phyloP scores from a whole-genome alignment of 305 asterid genomes.

The Solanum hybrid region DNA sequence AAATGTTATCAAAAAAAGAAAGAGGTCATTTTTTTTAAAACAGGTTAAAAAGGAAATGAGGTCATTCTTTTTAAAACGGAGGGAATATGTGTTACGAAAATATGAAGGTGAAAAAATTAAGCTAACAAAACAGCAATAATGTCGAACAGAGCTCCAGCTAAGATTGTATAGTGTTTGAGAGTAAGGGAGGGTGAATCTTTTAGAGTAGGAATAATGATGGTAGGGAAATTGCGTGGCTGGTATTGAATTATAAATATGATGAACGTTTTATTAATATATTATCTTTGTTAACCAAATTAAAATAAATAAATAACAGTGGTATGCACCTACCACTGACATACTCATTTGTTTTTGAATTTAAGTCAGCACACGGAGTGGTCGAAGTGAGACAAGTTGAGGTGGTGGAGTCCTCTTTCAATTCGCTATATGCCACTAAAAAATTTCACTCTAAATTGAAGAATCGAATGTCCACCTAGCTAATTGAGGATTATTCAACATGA shows the following conservation, averaged over 20 bases:
- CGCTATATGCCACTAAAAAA: not conserved
- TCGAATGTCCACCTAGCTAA: not conserved
- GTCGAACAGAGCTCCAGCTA: not conserved
- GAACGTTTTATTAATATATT: not conserved
- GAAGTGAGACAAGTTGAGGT: not conserved
- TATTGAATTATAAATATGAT: not conserved
- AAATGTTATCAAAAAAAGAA: too few relatives aligned
- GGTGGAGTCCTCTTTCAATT: not conserved
- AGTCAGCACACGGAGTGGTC: not conserved
- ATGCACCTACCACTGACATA: not conserved
- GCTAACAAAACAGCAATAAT: not conserved
- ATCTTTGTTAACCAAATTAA: too few relatives aligned
- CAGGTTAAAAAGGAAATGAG: too few relatives aligned
- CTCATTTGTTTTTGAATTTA: not conserved
- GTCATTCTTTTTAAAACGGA: too few relatives aligned
- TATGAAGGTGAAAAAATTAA: not conserved
- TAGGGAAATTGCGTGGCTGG: not conserved
- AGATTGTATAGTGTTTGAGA: too few relatives aligned
- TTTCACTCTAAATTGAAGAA: not conserved
- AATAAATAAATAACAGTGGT: too few relatives aligned
- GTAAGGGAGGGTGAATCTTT: too few relatives aligned
- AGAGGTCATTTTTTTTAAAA: too few relatives aligned
- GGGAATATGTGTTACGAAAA: not conserved
- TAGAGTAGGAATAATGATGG: not conserved
- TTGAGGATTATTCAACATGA: not conserved